Evolutionary conservation across 1,139 yeast genomes (phyloP).

Genomic region (Meyerozyma elateridarum): DNA sequence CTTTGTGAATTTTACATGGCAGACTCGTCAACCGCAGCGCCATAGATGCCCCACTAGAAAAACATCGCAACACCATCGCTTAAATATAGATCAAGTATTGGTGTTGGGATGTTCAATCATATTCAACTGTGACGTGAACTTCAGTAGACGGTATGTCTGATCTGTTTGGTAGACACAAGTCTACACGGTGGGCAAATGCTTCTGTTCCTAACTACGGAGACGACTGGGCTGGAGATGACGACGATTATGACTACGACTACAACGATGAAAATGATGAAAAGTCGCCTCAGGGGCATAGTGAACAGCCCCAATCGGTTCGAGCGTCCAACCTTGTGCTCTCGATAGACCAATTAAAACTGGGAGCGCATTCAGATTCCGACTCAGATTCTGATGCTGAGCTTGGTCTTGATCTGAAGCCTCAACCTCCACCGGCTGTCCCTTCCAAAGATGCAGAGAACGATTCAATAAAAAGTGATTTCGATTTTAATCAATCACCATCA

Average conservation of each 20-base stretch:
- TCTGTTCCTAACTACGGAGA: constrained; percentile 56
- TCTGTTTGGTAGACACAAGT: constrained; percentile 50
- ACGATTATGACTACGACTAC: constrained; percentile 23
- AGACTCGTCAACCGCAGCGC: too few species aligned
- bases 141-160: too few species aligned
- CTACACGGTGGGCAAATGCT: constrained; percentile 63
- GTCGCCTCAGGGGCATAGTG: neutral
- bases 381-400: constrained; percentile 13
- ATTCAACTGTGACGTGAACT: too few species aligned
- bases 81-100: too few species aligned
- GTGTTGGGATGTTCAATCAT: too few species aligned
- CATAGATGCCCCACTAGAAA: too few species aligned
- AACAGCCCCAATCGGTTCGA: neutral
- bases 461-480: constrained; percentile 3
- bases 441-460: constrained; percentile 1
- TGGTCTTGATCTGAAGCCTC: constrained; percentile 2
- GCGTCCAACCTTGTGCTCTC: constrained; percentile 27
- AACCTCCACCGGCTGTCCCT: neutral
- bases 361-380: constrained; percentile 15
- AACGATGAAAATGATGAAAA: constrained; percentile 8
- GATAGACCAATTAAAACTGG: constrained; percentile 24
- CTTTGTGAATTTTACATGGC: too few species aligned
- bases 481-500: too few species aligned
- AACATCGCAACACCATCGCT: too few species aligned
- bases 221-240: constrained; percentile 47